Conservation (phyloP, 192 early-diverging fungal species). For the Backusella tarrabulga region DNA sequence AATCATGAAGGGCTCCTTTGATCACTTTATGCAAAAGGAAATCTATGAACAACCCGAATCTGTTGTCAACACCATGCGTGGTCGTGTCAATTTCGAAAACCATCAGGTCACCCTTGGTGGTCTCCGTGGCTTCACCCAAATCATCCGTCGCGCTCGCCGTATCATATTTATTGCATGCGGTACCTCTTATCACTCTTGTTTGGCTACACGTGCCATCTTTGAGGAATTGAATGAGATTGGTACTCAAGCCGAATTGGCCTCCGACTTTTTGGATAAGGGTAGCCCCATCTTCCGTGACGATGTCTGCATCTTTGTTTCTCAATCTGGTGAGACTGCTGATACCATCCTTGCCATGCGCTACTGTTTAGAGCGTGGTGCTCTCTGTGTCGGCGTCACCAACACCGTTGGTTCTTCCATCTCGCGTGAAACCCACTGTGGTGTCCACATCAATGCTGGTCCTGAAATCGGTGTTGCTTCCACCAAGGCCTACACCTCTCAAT, state of each 20-base stretch:
- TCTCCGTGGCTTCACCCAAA: conserved; percentile 86
- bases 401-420: conserved; percentile 96
- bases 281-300: conserved; percentile 99
- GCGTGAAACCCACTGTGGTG: conserved; percentile 98
- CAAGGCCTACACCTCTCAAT: conserved; percentile 99
- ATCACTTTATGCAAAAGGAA: conserved; percentile 99
- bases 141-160: conserved; percentile 92
- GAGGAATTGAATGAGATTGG: conserved; percentile 98
- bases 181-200: conserved; percentile 92
- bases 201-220: conserved; percentile 96
- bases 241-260: conserved; percentile 85
- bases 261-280: conserved; percentile 94
- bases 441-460: conserved; percentile 99
- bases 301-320: conserved; percentile 98
- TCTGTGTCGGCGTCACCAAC: conserved; percentile 97
- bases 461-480: conserved; percentile 98
- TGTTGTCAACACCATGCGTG: conserved; percentile 99
- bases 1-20: conserved; percentile 97
- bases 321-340: conserved; percentile 98
- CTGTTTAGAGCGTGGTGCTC: conserved; percentile 95
- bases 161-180: conserved; percentile 98
- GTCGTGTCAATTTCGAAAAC: conserved; percentile 97
- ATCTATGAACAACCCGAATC: conserved; percentile 99
- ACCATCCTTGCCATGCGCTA: conserved; percentile 97
- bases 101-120: conserved; percentile 92